Evolutionary conservation across 2,329 filamentous ascomycete genomes (phyloP).

Genomic region (Phialophora macrospora): DNA sequence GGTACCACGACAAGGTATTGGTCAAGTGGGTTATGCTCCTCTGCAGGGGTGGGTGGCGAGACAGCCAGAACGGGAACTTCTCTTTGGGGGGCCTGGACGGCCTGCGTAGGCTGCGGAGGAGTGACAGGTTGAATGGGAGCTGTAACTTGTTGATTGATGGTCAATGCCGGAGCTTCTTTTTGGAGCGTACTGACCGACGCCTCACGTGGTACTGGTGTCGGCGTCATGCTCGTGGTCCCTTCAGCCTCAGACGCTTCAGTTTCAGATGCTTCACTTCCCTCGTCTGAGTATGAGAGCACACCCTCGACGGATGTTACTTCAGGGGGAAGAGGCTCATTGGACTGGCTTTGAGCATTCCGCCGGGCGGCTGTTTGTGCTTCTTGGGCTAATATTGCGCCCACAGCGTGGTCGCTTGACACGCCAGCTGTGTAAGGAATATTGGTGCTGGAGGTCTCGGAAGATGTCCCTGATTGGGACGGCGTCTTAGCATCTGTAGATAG

Average conservation of each 20-base stretch:
- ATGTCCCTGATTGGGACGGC: constrained; percentile 20
- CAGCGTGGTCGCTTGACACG: constrained; percentile 58
- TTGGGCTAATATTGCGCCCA: constrained; percentile 57
- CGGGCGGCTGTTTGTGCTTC: constrained; percentile 44
- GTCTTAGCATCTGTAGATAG: constrained; percentile 20
- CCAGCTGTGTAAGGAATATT: constrained; percentile 42
- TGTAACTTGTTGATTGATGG: constrained; percentile 15
- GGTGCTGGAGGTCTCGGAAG: constrained; percentile 44
- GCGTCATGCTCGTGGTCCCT: not conserved
- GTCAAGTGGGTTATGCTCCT: constrained; percentile 42
- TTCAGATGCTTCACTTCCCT: constrained; percentile 43
- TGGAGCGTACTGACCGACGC: not conserved
- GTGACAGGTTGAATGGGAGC: constrained; percentile 1
- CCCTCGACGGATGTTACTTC: constrained; percentile 73
- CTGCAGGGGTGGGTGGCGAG: constrained; percentile 55
- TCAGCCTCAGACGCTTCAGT: constrained; percentile 25
- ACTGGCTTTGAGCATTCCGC: constrained; percentile 4
- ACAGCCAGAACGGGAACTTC: constrained; percentile 53
- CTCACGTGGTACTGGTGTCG: constrained; percentile 1
- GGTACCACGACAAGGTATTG: constrained; percentile 57
- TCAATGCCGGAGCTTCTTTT: not conserved
- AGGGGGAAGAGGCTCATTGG: constrained; percentile 70
- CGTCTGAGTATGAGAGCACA: constrained; percentile 67
- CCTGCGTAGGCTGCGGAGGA: not conserved
- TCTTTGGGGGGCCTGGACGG: not conserved